Percentiles rank a stretch among this genome's conserved stretches.
These are phyloP conservation scores for Pseudomonodictys pantanalensis DNA, from an alignment of 495 filamentous ascomycete species.

Conservation along the genomic window DNA sequence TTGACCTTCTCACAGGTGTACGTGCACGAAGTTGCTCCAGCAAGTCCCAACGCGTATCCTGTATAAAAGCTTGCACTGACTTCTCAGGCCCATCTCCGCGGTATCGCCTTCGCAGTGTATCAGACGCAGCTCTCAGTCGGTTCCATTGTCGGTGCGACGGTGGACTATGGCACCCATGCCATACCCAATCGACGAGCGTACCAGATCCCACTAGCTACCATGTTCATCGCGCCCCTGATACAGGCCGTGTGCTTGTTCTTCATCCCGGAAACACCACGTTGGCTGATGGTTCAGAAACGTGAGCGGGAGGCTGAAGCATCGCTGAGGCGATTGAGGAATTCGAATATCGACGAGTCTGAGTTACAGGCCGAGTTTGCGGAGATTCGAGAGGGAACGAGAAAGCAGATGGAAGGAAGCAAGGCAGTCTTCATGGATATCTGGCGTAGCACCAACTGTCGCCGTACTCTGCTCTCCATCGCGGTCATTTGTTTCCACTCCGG, in stretches of 20 bases:
- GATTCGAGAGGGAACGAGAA: constrained; percentile 12
- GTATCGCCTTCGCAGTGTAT: constrained; percentile 26
- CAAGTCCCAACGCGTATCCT: too few species aligned
- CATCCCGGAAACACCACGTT: constrained; percentile 77
- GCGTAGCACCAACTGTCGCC: constrained; percentile 66
- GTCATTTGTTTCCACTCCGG: constrained; percentile 42
- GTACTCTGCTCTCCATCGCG: constrained; percentile 57
- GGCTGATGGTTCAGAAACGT: constrained; percentile 68
- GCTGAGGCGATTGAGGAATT: constrained; percentile 56
- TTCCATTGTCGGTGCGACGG: constrained; percentile 13
- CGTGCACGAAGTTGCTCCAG: constrained; percentile 15
- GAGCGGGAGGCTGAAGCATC: constrained; percentile 65
- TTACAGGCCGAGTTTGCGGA: too few species aligned
- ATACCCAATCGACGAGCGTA: constrained; percentile 50
- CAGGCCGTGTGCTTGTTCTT: constrained; percentile 61
- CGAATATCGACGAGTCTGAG: too few species aligned
- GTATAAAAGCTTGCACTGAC: too few species aligned
- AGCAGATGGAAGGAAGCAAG: constrained; percentile 9
- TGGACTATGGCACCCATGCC: constrained; percentile 30
- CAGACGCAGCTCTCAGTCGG: constrained; percentile 25
- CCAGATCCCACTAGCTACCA: constrained; percentile 53
- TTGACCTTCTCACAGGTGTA: constrained; percentile 32
- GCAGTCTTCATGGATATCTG: constrained; percentile 18
- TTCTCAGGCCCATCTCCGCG: constrained; percentile 27
- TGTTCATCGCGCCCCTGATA: constrained; percentile 55